Conservation (phyloP, 2,329 filamentous ascomycete species). For the Paecilomyces sp. region DNA sequence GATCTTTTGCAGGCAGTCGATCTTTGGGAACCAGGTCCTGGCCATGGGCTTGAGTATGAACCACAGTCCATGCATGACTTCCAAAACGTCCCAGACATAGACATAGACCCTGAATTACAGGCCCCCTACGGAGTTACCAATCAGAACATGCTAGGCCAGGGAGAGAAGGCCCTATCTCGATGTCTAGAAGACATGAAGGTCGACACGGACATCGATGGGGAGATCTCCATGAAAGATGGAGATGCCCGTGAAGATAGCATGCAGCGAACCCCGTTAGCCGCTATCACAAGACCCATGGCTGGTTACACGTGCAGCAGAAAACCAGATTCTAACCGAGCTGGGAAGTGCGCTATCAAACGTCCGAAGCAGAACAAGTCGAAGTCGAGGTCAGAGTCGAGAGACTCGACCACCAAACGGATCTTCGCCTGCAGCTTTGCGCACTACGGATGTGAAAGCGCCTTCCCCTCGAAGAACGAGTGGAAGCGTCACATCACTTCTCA, state of each 20-base stretch:
- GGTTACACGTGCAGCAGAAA: neutral
- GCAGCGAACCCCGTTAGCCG: neutral
- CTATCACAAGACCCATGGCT: neutral
- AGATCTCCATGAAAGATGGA: neutral
- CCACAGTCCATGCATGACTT: neutral
- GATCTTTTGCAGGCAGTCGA: neutral
- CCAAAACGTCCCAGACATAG: slow-evolving; percentile 3
- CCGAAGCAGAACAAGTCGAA: neutral
- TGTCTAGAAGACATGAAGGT: slow-evolving; percentile 1
- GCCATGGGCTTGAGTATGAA: neutral
- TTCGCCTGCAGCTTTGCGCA: slow-evolving; percentile 73
- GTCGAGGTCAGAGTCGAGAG: neutral
- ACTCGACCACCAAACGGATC: slow-evolving; percentile 31
- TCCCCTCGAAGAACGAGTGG: slow-evolving; percentile 88
- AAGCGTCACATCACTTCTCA: slow-evolving; percentile 79
- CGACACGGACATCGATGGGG: slow-evolving; percentile 6
- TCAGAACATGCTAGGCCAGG: neutral
- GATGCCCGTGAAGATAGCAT: neutral
- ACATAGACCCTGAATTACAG: neutral
- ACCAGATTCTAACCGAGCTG: neutral
- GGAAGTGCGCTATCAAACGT: neutral
- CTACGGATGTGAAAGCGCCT: slow-evolving; percentile 67
- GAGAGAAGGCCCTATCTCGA: neutral
- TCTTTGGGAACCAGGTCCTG: neutral
- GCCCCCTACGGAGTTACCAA: neutral